Percentiles rank a stretch among this genome's conserved stretches.
Conservation (phyloP, 805 yeast genomes). For the Yarrowia divulgata region DNA sequence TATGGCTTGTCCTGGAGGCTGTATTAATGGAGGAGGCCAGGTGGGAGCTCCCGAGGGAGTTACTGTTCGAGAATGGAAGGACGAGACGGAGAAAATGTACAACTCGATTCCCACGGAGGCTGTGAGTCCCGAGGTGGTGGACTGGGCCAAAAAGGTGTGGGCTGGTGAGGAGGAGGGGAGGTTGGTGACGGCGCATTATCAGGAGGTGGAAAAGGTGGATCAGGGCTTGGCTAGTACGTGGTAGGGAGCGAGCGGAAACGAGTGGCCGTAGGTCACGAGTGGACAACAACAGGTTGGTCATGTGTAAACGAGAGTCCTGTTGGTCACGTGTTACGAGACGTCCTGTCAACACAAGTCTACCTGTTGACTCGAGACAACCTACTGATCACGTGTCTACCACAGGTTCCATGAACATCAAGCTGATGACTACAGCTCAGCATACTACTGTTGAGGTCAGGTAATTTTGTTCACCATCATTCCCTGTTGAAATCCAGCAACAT, state of each 20-base stretch:
- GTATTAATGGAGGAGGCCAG: slow-evolving; percentile 97
- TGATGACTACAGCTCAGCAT: too few relatives aligned
- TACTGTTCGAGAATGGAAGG: slow-evolving; percentile 49
- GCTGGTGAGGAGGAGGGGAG: background rate
- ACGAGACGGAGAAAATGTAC: slow-evolving; percentile 52
- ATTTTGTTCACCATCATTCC: too few relatives aligned
- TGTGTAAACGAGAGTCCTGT: too few relatives aligned
- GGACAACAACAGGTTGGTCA: background rate
- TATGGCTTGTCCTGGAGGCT: slow-evolving; percentile 99
- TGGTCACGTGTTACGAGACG: too few relatives aligned
- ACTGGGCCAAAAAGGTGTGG: slow-evolving; percentile 35
- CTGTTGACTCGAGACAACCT: too few relatives aligned
- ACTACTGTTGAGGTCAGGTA: too few relatives aligned
- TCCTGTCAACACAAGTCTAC: too few relatives aligned
- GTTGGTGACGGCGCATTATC: slow-evolving; percentile 27
- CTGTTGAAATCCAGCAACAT: too few relatives aligned
- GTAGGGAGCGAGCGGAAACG: background rate
- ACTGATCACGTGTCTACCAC: too few relatives aligned
- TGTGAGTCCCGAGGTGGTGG: slow-evolving; percentile 40
- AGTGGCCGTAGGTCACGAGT: background rate
- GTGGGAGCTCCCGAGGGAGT: slow-evolving; percentile 56
- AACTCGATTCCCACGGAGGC: slow-evolving; percentile 42
- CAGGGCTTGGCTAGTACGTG: slow-evolving; percentile 30
- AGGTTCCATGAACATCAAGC: too few relatives aligned
- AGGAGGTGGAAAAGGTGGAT: slow-evolving; percentile 19